These are phyloP conservation scores for Yamadazyma takamatsuzukensis DNA, from an alignment of 805 yeast species.

Conservation along the genomic window DNA sequence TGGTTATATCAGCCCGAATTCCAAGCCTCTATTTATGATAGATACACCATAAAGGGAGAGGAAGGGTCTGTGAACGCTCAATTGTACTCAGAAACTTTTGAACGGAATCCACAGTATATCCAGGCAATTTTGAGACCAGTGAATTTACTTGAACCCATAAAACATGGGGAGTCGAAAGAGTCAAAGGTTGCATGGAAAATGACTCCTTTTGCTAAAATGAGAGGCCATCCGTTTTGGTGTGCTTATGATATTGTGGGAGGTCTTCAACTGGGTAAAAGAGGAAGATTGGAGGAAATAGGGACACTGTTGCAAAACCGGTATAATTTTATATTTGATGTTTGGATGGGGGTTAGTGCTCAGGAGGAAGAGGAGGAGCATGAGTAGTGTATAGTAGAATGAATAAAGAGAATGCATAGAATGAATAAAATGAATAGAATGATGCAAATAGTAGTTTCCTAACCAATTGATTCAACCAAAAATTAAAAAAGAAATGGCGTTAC, in stretches of 20 bases:
- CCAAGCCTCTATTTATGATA: slow-evolving; percentile 13
- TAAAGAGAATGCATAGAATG: no score
- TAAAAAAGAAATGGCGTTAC: slow-evolving; percentile 70
- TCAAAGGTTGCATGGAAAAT: slow-evolving; percentile 26
- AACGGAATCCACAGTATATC: slow-evolving; percentile 21
- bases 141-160: slow-evolving; percentile 12
- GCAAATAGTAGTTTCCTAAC: no score
- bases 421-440: no score
- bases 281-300: slow-evolving; percentile 16
- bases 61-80: not conserved
- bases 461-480: no score
- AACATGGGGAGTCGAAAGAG: slow-evolving; percentile 17
- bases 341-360: slow-evolving; percentile 17
- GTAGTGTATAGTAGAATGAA: no score
- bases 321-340: slow-evolving; percentile 20
- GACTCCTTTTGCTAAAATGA: slow-evolving; percentile 13
- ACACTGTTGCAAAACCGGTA: slow-evolving; percentile 10
- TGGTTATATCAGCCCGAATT: slow-evolving; percentile 16
- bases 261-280: slow-evolving; percentile 15
- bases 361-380: not conserved
- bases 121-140: slow-evolving; percentile 24
- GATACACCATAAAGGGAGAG: slow-evolving; percentile 10
- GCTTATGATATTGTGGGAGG: slow-evolving; percentile 30
- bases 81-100: slow-evolving; percentile 2
- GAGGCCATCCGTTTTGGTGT: slow-evolving; percentile 28